These are phyloP conservation scores for Termitomyces sp. DNA, from an alignment of 768 basidiomycete genomes.

Conservation along the genomic window DNA sequence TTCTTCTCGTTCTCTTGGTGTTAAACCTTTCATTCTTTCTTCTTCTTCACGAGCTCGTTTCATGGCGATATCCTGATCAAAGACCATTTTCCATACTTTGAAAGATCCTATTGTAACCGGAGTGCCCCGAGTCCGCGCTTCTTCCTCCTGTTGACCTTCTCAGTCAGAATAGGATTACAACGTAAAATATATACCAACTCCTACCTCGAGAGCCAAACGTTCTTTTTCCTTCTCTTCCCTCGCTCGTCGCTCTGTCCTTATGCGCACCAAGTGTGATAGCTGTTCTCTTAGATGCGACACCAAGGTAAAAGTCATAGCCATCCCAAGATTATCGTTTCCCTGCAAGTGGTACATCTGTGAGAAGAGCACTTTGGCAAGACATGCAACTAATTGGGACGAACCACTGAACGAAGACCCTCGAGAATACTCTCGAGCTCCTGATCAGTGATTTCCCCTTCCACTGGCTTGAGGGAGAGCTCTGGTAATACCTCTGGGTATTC, in stretches of 20 bases:
- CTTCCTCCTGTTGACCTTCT: slow-evolving; percentile 62
- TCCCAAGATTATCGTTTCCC: slow-evolving; percentile 86
- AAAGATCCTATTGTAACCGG: slow-evolving; percentile 84
- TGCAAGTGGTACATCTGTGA: slow-evolving; percentile 24
- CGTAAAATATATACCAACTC: neutral
- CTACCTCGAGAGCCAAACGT: slow-evolving; percentile 72
- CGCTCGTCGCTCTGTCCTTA: slow-evolving; percentile 52
- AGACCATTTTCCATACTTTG: slow-evolving; percentile 75
- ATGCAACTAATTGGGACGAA: slow-evolving; percentile 28
- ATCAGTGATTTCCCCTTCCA: slow-evolving; percentile 61
- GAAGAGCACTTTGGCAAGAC: slow-evolving; percentile 5
- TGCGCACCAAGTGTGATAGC: slow-evolving; percentile 59
- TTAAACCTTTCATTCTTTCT: slow-evolving; percentile 61
- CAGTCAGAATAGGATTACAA: neutral
- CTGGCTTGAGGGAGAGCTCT: slow-evolving; percentile 57
- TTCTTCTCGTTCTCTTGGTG: slow-evolving; percentile 85
- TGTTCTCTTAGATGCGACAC: slow-evolving; percentile 82
- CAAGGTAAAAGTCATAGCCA: slow-evolving; percentile 98
- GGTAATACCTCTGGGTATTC: slow-evolving; percentile 86
- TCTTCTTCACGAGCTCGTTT: slow-evolving; percentile 73
- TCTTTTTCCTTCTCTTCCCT: slow-evolving; percentile 73
- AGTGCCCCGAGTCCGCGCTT: slow-evolving; percentile 87
- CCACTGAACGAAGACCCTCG: slow-evolving; percentile 52
- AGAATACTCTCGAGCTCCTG: slow-evolving; percentile 55
- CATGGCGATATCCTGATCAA: slow-evolving; percentile 63